Evolutionary conservation across 805 yeast genomes (phyloP).

Genomic region (Kockiozyma suomiensis): DNA sequence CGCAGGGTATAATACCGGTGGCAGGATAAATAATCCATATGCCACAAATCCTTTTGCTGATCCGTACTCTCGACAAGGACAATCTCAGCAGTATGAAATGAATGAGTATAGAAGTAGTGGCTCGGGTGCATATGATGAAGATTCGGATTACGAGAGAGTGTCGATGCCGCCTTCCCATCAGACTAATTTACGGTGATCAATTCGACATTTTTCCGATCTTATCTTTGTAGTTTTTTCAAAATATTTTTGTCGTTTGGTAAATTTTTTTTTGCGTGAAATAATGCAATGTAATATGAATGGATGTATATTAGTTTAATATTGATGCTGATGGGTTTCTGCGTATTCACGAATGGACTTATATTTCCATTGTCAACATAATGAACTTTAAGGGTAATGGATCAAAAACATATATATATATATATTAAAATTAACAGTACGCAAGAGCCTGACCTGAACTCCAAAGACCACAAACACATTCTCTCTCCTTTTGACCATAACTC

Average conservation of each 20-base stretch:
- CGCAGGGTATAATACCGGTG: slow-evolving; percentile 6
- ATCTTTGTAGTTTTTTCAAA: no score
- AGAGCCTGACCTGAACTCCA: not conserved
- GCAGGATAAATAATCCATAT: not conserved
- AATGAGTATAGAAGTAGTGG: not conserved
- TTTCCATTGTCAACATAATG: no score
- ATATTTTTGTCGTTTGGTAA: no score
- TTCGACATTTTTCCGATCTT: no score
- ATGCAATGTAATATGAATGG: no score
- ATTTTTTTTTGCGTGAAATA: no score
- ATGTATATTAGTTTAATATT: no score
- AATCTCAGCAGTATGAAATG: slow-evolving; percentile 15
- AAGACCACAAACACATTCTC: not conserved
- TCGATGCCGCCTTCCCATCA: not conserved
- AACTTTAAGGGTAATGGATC: not conserved
- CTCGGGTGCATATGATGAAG: slow-evolving; percentile 4
- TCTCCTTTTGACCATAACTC: no score
- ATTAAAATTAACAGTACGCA: no score
- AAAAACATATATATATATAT: not conserved
- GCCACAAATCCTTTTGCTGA: slow-evolving; percentile 1
- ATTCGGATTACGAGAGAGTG: slow-evolving; percentile 1
- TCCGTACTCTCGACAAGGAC: not conserved
- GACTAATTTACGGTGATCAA: not conserved
- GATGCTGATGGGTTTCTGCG: no score
- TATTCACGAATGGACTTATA: no score